Percentiles rank a stretch among this genome's conserved stretches.
Conservation (phyloP, 2,329 filamentous ascomycete species). For the Sporothrix schenckii region DNA sequence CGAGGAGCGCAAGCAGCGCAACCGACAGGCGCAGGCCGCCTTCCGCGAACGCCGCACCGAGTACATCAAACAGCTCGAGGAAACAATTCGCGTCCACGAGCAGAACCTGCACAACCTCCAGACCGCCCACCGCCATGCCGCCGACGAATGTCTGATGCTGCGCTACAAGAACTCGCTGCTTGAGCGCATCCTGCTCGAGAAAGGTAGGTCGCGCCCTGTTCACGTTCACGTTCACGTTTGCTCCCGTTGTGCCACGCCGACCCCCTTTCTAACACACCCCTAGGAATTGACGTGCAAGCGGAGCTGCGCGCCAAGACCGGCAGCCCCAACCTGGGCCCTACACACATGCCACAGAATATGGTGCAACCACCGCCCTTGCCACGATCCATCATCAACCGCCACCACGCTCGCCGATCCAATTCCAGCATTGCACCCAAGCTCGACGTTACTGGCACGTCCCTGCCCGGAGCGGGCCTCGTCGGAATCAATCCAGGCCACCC, state of each 20-base stretch:
- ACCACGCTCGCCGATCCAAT: constrained; percentile 71
- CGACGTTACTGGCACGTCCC: constrained; percentile 55
- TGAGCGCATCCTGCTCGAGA: constrained; percentile 93
- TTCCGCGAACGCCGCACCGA: constrained; percentile 96
- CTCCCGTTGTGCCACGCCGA: neutral
- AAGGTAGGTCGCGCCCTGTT: constrained; percentile 61
- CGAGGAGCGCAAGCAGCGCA: constrained; percentile 96
- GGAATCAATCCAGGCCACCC: constrained; percentile 36
- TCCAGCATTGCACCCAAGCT: constrained; percentile 76
- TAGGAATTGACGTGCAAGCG: constrained; percentile 95
- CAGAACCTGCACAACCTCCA: constrained; percentile 90
- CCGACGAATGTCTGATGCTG: constrained; percentile 96
- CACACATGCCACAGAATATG: constrained; percentile 66
- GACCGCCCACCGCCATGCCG: constrained; percentile 88
- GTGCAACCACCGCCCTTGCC: constrained; percentile 77
- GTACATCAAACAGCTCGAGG: constrained; percentile 98
- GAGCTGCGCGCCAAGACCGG: constrained; percentile 91
- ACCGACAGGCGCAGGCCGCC: constrained; percentile 93
- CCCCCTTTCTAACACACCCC: constrained; percentile 17
- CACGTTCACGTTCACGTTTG: neutral
- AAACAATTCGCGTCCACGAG: constrained; percentile 96
- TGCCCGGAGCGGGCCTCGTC: constrained; percentile 49
- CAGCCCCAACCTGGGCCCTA: constrained; percentile 76
- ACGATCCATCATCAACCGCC: constrained; percentile 77
- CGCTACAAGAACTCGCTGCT: constrained; percentile 97